Evolutionary conservation across 106 monocot species (phyloP), one percentile per base, ranked within the genome.

Genomic region (Dendrobium nobile): DNA sequence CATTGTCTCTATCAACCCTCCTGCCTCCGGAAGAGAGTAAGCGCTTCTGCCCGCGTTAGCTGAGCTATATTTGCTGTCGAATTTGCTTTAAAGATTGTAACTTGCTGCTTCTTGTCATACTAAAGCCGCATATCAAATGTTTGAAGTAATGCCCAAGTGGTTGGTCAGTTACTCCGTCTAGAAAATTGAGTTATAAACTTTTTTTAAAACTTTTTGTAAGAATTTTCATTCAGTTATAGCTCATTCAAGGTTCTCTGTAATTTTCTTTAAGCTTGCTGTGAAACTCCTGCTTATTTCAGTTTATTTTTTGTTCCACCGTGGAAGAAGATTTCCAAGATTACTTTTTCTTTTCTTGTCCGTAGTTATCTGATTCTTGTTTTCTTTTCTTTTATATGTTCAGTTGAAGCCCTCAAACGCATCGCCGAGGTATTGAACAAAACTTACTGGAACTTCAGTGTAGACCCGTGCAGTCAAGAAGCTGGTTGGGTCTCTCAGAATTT

Each of bases 361-460:
- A 51, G 15, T 51, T 13, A 3, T 51, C 51, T 15, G 16, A 3
- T 1, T 51, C 1, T 70, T 37, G 70, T 43, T 74, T 48, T 48
- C 20, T 13, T 47, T 76, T n/a, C 64, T 42, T 51, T 51, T 51
- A 13, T 51, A 13, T 68, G 44, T 20, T 75, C 90, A 95, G 92
- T 80, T 77, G 67, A 61, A 26, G 78, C 82, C 2, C 88, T 95
- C 5, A 17, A n/a, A 44, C 76, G 37, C 27, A 87, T 95, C 11
- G 88, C 90, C 1, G 45, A 64, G 67, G 73, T 75, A 59, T 10
- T 95, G 64, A 85, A 87, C 37, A 88, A 86, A 72, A 73, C 40
- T 20, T 42, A 87, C 45, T 92, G 95, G 95, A 78, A 95, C 47
- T 95, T 95, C 85, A 43, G 24, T 22, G 86, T 87, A 22, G 90